Base-by-base conservation (phyloP, 2,329 filamentous ascomycete species). In the Colletotrichum tropicicola region DNA sequence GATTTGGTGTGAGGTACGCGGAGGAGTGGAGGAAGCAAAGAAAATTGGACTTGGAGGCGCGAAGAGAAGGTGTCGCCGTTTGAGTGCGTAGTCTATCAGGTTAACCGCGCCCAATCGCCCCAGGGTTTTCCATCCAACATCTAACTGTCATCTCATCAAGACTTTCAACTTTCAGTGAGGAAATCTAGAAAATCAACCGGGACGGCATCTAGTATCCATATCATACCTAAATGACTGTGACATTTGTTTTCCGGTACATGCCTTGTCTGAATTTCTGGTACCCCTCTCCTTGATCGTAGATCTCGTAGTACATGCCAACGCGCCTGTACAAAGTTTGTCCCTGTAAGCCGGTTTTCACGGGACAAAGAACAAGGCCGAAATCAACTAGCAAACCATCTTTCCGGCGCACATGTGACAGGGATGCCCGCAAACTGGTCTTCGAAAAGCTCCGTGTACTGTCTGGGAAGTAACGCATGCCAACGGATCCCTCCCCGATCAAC, bases 1-100 rank as follows among this genome's bases (percentile, higher is more conserved):
- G 80, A 0, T 85, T 84, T 61, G 82, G 82, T 12, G 78, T 84
- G 1, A 72, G 76, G 58, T 74, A 78, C 49, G 79, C 81, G 1
- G 73, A 77, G 59, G 68, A 75, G 60, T 70, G 81, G 52, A 79
- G 79, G 68, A 80, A 69, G 47, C 67, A 77, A 60, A 72, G 70
- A 52, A 74, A 73, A 56, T 23, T 61, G 5, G 58, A 61, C 23
- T 13, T 55, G 6, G 28, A 48, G 23, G 6, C 48, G 15, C 21
- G 58, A 9, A 30, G 21, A 5, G 41, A 60, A 32, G 58, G 19
- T 7, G 37, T 19, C 5, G n/a, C 21, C 4, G 23, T 39, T 5
- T 54, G 6, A 43, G 6, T 7, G 15, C 39, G 7, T 43, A 13
- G 19, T 13, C 30, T 13, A 6, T 7, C 3, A 35, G 30, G n/a